phyloP scores from a whole-genome alignment of 1,284 basidiomycete genomes.

The Boletus semigastroideus region DNA sequence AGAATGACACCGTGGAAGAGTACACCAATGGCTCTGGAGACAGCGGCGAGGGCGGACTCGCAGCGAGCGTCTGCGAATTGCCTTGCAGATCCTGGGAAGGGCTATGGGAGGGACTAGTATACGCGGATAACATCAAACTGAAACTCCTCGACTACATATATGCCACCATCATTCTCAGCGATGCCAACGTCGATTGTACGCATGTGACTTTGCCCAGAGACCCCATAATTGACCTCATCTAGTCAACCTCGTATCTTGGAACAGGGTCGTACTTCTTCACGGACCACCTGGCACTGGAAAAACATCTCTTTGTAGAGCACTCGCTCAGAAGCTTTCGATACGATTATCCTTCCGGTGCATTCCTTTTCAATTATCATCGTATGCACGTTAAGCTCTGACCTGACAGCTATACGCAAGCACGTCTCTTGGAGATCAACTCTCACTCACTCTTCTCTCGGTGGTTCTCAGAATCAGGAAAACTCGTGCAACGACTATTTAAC shows the following conservation, averaged over 20 bases:
- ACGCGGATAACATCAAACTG: constrained; percentile 86
- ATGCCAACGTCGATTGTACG: constrained; percentile 85
- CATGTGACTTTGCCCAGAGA: constrained; percentile 12
- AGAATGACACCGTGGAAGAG: constrained; percentile 73
- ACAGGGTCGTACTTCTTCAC: constrained; percentile 90
- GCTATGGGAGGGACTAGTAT: constrained; percentile 90
- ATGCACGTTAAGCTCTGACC: constrained; percentile 3
- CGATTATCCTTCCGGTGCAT: constrained; percentile 78
- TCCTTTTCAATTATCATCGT: neutral
- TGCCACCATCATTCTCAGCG: constrained; percentile 88
- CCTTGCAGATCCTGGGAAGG: constrained; percentile 85
- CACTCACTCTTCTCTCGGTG: constrained; percentile 95
- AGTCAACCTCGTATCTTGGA: constrained; percentile 95
- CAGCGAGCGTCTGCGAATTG: constrained; percentile 84
- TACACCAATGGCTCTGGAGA: constrained; percentile 64
- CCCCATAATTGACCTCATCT: constrained; percentile 8
- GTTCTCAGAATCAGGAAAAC: constrained; percentile 99
- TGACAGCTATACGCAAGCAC: constrained; percentile 77
- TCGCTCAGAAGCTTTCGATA: constrained; percentile 95
- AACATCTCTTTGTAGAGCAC: constrained; percentile 90
- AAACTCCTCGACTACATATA: constrained; percentile 92
- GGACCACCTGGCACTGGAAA: constrained; percentile 99
- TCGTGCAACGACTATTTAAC: constrained; percentile 92
- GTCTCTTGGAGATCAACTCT: constrained; percentile 95
- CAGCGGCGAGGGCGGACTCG: constrained; percentile 72